Conservation (phyloP, 257 asterid genomes). For the Datura wrightii region DNA sequence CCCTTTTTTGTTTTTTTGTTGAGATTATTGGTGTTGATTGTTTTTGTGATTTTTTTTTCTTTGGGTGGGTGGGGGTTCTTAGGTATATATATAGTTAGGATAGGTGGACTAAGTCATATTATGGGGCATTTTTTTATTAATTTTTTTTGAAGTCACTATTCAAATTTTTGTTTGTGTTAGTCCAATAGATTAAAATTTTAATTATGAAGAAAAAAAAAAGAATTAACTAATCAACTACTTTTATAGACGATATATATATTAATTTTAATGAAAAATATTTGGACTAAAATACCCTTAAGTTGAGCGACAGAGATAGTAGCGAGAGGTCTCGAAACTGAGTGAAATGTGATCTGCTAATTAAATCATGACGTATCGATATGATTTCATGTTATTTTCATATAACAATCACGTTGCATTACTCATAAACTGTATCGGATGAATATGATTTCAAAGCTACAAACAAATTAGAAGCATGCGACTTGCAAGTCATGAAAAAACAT, state of each 20-base stretch:
- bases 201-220: not conserved
- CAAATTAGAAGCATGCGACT: not conserved
- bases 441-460: not conserved
- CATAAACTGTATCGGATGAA: not conserved
- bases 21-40: not conserved
- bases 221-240: not conserved
- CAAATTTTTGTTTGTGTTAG: not conserved
- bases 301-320: not conserved
- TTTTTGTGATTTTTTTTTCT: not conserved
- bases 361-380: not conserved
- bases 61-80: conserved; percentile 5
- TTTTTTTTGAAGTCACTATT: not conserved
- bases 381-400: not conserved
- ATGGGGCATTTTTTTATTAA: not conserved
- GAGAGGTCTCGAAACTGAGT: not conserved
- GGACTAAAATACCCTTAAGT: not conserved
- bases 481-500: not conserved
- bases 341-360: not conserved
- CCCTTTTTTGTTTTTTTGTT: not conserved
- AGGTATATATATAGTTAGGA: not conserved
- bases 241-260: not conserved
- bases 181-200: not conserved
- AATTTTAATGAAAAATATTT: not conserved
- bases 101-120: not conserved
- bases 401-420: not conserved